These are phyloP conservation scores for Diplogelasinospora grovesii DNA, from an alignment of 495 filamentous ascomycete species.

Conservation along the genomic window DNA sequence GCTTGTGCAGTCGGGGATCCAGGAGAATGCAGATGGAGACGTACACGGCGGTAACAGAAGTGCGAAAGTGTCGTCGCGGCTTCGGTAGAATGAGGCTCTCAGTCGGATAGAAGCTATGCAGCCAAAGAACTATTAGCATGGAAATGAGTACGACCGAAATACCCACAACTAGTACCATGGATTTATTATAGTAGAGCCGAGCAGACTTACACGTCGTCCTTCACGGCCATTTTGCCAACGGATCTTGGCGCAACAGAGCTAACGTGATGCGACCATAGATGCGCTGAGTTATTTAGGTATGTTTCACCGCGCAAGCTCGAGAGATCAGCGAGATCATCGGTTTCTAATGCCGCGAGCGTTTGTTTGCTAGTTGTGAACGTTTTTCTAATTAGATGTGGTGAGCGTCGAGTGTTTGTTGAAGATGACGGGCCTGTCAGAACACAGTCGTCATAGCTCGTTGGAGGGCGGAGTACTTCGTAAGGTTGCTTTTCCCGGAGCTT, in stretches of 20 bases:
- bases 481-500: constrained; percentile 2
- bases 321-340: too few relatives aligned
- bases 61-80: constrained; percentile 68
- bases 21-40: too few relatives aligned
- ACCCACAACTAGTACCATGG: too few relatives aligned
- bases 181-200: too few relatives aligned
- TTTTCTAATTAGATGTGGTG: background rate
- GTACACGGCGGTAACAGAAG: constrained; percentile 66
- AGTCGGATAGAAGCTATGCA: constrained; percentile 35
- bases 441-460: constrained; percentile 10
- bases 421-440: constrained; percentile 1
- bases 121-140: too few relatives aligned
- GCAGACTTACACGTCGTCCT: constrained; percentile 46
- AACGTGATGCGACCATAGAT: constrained; percentile 26
- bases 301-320: too few relatives aligned
- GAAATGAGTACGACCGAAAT: too few relatives aligned
- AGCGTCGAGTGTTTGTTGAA: background rate
- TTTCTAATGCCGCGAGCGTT: too few relatives aligned
- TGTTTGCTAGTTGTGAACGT: too few relatives aligned
- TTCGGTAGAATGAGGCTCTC: constrained; percentile 54
- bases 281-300: too few relatives aligned
- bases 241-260: constrained; percentile 18
- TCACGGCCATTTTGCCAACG: constrained; percentile 42
- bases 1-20: constrained; percentile 4
- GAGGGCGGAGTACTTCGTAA: constrained; percentile 7